Evolutionary conservation across 306 rosid species (phyloP).

Genomic region (Lathyrus aphaca): DNA sequence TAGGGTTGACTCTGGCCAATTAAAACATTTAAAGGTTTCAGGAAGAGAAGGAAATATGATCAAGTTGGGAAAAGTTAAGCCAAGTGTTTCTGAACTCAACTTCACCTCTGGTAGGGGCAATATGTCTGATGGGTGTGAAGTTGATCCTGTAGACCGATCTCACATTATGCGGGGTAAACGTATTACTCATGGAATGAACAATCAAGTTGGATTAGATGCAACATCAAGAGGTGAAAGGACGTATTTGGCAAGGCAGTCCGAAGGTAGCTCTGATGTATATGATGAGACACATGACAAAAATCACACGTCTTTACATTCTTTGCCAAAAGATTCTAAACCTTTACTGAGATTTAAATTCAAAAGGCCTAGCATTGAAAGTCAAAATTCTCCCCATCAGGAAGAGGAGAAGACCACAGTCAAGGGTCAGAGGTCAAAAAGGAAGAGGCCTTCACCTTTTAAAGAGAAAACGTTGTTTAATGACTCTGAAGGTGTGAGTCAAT

Average conservation of each 20-base stretch:
- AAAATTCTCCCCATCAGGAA: slow-evolving; percentile 63
- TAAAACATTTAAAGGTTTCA: slow-evolving; percentile 58
- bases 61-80: slow-evolving; percentile 72
- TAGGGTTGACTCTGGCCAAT: slow-evolving; percentile 56
- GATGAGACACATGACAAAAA: slow-evolving; percentile 54
- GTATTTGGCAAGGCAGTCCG: slow-evolving; percentile 58
- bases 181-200: slow-evolving; percentile 46
- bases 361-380: slow-evolving; percentile 72
- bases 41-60: slow-evolving; percentile 73
- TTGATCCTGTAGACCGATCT: slow-evolving; percentile 43
- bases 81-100: slow-evolving; percentile 56
- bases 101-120: slow-evolving; percentile 51
- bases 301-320: slow-evolving; percentile 56
- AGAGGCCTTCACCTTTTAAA: slow-evolving; percentile 74
- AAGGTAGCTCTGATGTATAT: slow-evolving; percentile 52
- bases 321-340: slow-evolving; percentile 81
- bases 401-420: slow-evolving; percentile 79
- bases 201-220: slow-evolving; percentile 44
- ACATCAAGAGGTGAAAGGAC: slow-evolving; percentile 56
- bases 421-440: slow-evolving; percentile 97
- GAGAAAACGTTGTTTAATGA: slow-evolving; percentile 63
- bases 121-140: slow-evolving; percentile 54
- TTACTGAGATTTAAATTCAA: slow-evolving; percentile 76
- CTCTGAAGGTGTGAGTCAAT: slow-evolving; percentile 51
- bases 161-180: slow-evolving; percentile 49